phyloP scores from a whole-genome alignment of 768 basidiomycete genomes.

The Hydnum rufescens region DNA sequence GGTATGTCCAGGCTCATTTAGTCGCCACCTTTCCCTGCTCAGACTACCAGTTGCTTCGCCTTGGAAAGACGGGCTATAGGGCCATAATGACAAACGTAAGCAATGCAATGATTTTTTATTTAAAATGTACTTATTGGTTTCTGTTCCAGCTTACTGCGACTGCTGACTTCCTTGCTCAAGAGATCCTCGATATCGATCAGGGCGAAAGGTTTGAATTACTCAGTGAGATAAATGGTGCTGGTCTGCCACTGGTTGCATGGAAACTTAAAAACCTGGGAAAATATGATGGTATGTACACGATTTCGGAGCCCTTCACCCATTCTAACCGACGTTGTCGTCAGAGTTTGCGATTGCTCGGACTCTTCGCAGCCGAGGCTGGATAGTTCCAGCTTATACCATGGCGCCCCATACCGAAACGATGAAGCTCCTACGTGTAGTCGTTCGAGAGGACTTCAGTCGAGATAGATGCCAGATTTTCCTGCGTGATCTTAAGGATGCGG shows the following conservation, averaged over 20 bases:
- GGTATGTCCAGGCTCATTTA: background rate
- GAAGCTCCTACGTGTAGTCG: constrained; percentile 18
- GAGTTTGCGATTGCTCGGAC: constrained; percentile 18
- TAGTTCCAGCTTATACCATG: constrained; percentile 9
- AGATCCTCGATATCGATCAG: constrained; percentile 10
- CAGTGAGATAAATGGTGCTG: constrained; percentile 11
- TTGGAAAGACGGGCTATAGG: constrained; percentile 17
- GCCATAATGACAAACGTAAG: constrained; percentile 16
- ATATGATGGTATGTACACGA: constrained; percentile 11
- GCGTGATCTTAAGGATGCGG: constrained; percentile 13
- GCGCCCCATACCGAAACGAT: constrained; percentile 12
- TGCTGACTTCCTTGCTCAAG: constrained; percentile 14
- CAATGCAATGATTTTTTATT: background rate
- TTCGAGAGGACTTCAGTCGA: constrained; percentile 17
- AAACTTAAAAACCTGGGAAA: constrained; percentile 12
- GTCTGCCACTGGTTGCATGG: constrained; percentile 18
- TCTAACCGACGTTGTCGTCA: background rate
- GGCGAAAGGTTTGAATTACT: constrained; percentile 15
- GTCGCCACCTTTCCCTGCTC: background rate
- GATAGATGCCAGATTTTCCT: constrained; percentile 15
- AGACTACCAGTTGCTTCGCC: constrained; percentile 16
- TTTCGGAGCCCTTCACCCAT: background rate
- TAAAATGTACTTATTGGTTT: background rate
- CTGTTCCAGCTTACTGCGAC: constrained; percentile 11
- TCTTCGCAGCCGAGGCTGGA: constrained; percentile 13